Base-by-base conservation (phyloP, 768 basidiomycete genomes). In the Suillus subaureus region DNA sequence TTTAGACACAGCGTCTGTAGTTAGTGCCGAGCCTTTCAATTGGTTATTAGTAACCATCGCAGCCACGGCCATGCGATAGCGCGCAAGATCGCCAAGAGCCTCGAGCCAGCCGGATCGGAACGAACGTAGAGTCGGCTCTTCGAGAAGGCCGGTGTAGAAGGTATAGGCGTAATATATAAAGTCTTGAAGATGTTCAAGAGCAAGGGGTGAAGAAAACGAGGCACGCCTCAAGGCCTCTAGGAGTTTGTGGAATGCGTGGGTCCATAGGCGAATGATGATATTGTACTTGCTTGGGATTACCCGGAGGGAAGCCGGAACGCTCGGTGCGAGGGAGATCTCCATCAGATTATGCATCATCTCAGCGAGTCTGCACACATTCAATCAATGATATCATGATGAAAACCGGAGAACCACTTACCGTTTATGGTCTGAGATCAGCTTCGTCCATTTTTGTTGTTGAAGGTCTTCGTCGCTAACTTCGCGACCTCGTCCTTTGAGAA, bases 41-140 rank as follows among this genome's bases (percentile, higher is more conserved):
- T 83, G 73, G 40, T 79, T 82, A 33, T 84, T 83, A 33, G 85
- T 83, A 35, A 92, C 83, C 84, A 95, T 88, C 39, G 89, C 90
- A n/a, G 94, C 92, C n/a, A 98, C 93, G 1, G 91, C 90, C 93
- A 97, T 97, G 61, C 92, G 87, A 76, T 98, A 99, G 42, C 96
- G 84, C 0, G 97, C 95, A 37, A 99, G 84, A 77, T 99, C 97
- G 28, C 97, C 97, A 18, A 99, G 88, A 4, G 96, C 94, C 75
- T 99, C 97, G 61, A 99, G 86, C 97, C 97, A 99, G 21, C 90
- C 89, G 2, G 86, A 81, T 65, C 89, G 88, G 81, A 94, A 97
- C 8, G 79, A 75, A 2, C 75, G 78, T 54, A 99, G 84, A 1
- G 81, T 83, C 11, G 85, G 87, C 73, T 97, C 92, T 72, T 98